Evolutionary conservation across 805 yeast genomes (phyloP).

Genomic region (Pichia insulana): DNA sequence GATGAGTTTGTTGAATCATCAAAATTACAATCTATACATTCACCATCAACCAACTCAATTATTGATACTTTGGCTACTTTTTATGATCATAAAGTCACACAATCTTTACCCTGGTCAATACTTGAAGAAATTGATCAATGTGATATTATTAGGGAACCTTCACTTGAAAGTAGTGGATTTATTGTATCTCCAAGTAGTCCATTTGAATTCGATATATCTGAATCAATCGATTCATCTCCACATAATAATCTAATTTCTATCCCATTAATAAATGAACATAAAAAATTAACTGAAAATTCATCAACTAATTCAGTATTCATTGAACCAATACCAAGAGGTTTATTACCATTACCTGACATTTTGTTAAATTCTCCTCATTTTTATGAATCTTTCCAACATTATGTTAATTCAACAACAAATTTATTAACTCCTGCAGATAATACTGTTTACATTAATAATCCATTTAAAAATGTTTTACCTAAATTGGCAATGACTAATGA

Average conservation of each 20-base stretch:
- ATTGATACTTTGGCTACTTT: slow-evolving; percentile 16
- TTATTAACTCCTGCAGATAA: slow-evolving; percentile 60
- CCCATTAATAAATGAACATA: slow-evolving; percentile 12
- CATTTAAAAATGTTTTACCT: slow-evolving; percentile 58
- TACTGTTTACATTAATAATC: slow-evolving; percentile 52
- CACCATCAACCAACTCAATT: slow-evolving; percentile 7
- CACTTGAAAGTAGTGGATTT: neutral
- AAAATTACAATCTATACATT: neutral
- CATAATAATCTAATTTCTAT: slow-evolving; percentile 9
- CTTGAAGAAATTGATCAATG: slow-evolving; percentile 15
- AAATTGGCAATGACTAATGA: slow-evolving; percentile 55
- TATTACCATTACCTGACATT: slow-evolving; percentile 51
- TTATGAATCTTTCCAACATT: slow-evolving; percentile 54
- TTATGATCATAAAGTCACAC: slow-evolving; percentile 12
- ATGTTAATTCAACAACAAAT: slow-evolving; percentile 50
- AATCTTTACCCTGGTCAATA: slow-evolving; percentile 15
- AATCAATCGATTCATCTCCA: neutral
- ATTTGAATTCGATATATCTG: neutral
- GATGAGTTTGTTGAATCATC: slow-evolving; percentile 6
- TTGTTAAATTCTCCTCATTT: slow-evolving; percentile 51
- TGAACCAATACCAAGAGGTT: slow-evolving; percentile 26
- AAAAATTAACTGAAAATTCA: neutral
- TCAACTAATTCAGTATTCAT: slow-evolving; percentile 14
- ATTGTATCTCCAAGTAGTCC: neutral
- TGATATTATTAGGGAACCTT: neutral